Evolutionary conservation across 371 early-diverging fungal species (phyloP), one percentile per base, ranked within the genome.

Genomic region (Syncephalastrum contaminatum): DNA sequence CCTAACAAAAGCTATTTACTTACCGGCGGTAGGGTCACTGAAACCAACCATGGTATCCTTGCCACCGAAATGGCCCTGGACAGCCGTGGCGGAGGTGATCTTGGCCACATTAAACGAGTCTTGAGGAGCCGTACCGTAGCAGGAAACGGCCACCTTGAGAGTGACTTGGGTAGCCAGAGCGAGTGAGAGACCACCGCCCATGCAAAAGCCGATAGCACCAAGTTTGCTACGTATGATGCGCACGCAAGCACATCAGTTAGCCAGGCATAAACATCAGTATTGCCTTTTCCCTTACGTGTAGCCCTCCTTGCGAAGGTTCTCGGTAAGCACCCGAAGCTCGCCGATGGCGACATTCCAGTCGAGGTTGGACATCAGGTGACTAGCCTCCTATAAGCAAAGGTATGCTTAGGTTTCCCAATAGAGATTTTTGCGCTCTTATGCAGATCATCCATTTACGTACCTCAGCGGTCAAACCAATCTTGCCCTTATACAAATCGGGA

Each of bases 401-500:
- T 18, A 43, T 15, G 1, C 19, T 16, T 42, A 14, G 18, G 2
- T 30, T 30, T 10, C 10, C 5, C 7, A 30, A 4, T 24, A 18
- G 20, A 27, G 36, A 20, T 18, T 15, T 16, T 16, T 47, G 18
- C 5, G 14, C 27, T 18, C 0, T 7, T 19, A 15, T 25, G n/a
- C 18, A 42, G n/a, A 46, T 16, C 27, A 27, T 2, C 15, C 15
- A 41, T 51, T 1, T n/a, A 16, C 43, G 15, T 63, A 72, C 77
- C 72, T 78, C 83, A 1, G 69, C 71, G 40, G 73, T 73, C 36
- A 76, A 58, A 7, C 80, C 77, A 44, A 68, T 27, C 57, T 80
- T 81, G 43, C 83, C 83, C 48, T 81, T 81, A 51, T 83, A 83
- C 22, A 83, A 54, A 53, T 83, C 83, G 4, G 81, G 83, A 22